Percentiles rank a stretch among this genome's conserved stretches.
These are phyloP conservation scores for Cucumis cinereus DNA, from an alignment of 306 rosid species.

Conservation along the genomic window DNA sequence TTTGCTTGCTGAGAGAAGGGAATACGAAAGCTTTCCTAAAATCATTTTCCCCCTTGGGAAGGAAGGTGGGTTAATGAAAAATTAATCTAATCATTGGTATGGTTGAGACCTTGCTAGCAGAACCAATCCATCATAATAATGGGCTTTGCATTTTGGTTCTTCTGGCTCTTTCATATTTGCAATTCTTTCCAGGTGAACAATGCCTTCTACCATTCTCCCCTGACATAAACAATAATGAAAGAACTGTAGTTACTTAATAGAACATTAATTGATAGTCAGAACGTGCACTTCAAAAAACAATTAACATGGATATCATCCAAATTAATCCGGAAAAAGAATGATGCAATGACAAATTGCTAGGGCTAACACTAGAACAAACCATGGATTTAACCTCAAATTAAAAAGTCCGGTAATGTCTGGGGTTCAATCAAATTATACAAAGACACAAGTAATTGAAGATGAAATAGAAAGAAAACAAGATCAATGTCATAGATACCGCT, in stretches of 20 bases:
- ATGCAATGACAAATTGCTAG: neutral
- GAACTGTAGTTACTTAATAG: neutral
- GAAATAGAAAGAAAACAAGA: neutral
- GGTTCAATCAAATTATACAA: neutral
- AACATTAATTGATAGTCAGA: neutral
- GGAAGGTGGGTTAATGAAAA: neutral
- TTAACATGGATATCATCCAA: neutral
- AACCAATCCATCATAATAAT: conserved; percentile 70
- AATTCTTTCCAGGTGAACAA: conserved; percentile 60
- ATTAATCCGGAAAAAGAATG: neutral
- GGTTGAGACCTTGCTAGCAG: conserved; percentile 56
- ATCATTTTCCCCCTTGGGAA: neutral
- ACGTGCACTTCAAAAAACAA: neutral
- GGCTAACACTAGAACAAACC: neutral
- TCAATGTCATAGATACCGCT: neutral
- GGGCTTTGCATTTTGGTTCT: conserved; percentile 54
- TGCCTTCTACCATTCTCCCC: conserved; percentile 62
- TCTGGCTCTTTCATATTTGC: conserved; percentile 69
- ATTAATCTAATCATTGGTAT: neutral
- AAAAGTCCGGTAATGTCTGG: neutral
- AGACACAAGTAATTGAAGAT: neutral
- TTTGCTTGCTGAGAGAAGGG: neutral
- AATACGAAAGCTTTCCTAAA: neutral
- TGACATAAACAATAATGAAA: conserved; percentile 17
- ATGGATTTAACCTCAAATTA: neutral